phyloP scores from a whole-genome alignment of 352 stramenopile species.

The Pythium apleroticum region DNA sequence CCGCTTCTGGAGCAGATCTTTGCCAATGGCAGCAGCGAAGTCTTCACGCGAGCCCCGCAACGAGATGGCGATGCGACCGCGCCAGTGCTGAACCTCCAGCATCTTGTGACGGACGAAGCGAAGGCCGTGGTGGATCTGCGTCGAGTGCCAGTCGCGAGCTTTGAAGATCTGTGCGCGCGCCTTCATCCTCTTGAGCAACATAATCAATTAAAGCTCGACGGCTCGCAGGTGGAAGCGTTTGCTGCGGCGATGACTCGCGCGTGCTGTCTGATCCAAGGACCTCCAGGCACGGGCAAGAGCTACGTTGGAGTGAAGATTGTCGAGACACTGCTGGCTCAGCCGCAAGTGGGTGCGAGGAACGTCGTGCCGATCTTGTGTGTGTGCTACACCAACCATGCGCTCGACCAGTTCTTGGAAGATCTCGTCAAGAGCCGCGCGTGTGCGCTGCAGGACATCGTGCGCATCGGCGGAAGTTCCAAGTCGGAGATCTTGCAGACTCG shows the following conservation, averaged over 20 bases:
- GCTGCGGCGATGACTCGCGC: constrained; percentile 66
- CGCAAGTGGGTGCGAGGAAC: constrained; percentile 11
- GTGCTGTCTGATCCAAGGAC: constrained; percentile 82
- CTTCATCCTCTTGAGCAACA: constrained; percentile 9
- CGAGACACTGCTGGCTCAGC: constrained; percentile 52
- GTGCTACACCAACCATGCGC: constrained; percentile 91
- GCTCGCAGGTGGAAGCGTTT: constrained; percentile 61
- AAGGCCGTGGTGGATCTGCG: constrained; percentile 6
- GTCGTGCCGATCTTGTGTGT: constrained; percentile 71
- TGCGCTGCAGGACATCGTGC: constrained; percentile 55
- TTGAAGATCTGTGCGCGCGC: constrained; percentile 3
- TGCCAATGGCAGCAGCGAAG: constrained; percentile 24
- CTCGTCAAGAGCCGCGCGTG: constrained; percentile 44
- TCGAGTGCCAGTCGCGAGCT: background rate
- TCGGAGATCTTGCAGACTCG: constrained; percentile 29
- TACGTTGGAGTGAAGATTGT: constrained; percentile 82
- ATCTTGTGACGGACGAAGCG: background rate
- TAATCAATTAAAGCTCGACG: constrained; percentile 39
- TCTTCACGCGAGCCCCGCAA: constrained; percentile 6
- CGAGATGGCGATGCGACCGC: constrained; percentile 14
- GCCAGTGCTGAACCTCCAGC: constrained; percentile 9
- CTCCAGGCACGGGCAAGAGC: constrained; percentile 79
- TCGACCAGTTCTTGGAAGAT: constrained; percentile 90
- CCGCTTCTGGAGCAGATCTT: constrained; percentile 41
- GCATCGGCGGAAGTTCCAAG: constrained; percentile 77